A percentile compares a stretch with the other conserved stretches of the same genome.
phyloP scores from a whole-genome alignment of 495 filamentous ascomycete species.

The Oleoguttula mirabilis region DNA sequence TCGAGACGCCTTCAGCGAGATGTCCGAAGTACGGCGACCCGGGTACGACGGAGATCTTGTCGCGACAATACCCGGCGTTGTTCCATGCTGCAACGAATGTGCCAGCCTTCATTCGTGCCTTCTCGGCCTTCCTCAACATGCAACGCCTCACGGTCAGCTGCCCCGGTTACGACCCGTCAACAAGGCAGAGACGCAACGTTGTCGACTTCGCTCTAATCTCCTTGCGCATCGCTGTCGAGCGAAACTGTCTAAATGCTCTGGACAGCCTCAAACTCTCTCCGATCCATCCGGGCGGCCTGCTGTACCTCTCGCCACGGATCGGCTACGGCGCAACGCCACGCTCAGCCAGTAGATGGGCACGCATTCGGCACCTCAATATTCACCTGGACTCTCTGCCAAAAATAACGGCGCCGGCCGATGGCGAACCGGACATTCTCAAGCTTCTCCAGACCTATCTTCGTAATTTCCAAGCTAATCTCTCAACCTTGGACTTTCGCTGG shows the following conservation, averaged over 20 bases:
- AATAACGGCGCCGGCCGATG: constrained; percentile 28
- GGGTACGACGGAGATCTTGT: constrained; percentile 55
- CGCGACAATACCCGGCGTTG: constrained; percentile 66
- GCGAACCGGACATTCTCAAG: constrained; percentile 61
- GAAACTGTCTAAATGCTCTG: constrained; percentile 46
- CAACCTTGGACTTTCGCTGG: constrained; percentile 59
- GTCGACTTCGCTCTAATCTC: constrained; percentile 77
- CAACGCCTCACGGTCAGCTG: constrained; percentile 58
- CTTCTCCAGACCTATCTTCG: constrained; percentile 62
- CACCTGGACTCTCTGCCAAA: constrained; percentile 32
- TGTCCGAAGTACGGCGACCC: constrained; percentile 49
- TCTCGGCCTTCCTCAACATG: constrained; percentile 50
- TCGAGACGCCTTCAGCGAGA: constrained; percentile 24
- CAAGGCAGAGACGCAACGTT: constrained; percentile 57
- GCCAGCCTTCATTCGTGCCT: constrained; percentile 58
- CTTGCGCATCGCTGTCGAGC: constrained; percentile 62
- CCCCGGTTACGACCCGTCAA: constrained; percentile 51
- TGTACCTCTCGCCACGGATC: constrained; percentile 54
- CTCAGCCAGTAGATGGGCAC: constrained; percentile 52
- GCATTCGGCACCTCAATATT: constrained; percentile 57
- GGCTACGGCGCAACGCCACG: constrained; percentile 56
- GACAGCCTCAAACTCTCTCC: constrained; percentile 50
- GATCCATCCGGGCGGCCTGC: constrained; percentile 55
- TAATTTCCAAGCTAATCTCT: constrained; percentile 46
- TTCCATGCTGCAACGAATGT: constrained; percentile 81